A percentile compares a stretch with the other conserved stretches of the same genome.
Conservation (phyloP, 441 rosid genomes). For the Arabidopsis hybrid region DNA sequence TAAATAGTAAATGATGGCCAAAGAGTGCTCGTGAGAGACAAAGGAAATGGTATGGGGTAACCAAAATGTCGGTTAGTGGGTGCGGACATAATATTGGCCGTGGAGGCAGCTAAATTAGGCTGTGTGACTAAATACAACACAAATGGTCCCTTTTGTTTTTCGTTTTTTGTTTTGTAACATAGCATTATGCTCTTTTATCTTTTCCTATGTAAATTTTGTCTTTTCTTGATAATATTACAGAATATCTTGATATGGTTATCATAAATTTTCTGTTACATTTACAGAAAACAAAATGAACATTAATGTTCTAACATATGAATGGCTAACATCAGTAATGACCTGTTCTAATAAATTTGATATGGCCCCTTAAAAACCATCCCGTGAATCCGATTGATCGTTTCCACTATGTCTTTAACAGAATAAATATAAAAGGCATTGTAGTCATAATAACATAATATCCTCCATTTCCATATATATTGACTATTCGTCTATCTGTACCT, state of each 20-base stretch:
- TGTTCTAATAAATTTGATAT: constrained; percentile 23
- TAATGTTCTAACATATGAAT: constrained; percentile 16
- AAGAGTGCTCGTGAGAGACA: constrained; percentile 27
- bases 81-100: constrained; percentile 28
- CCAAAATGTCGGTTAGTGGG: constrained; percentile 33
- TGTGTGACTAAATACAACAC: constrained; percentile 34
- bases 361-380: constrained; percentile 33
- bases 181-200: constrained; percentile 26
- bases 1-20: constrained; percentile 15
- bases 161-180: constrained; percentile 10
- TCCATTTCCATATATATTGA: constrained; percentile 33
- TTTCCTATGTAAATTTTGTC: neutral
- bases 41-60: constrained; percentile 17
- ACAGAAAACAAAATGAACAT: constrained; percentile 3
- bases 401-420: constrained; percentile 3
- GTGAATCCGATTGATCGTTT: constrained; percentile 36
- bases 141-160: constrained; percentile 31
- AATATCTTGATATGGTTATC: constrained; percentile 14
- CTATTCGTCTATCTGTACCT: constrained; percentile 28
- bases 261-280: neutral
- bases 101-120: constrained; percentile 20
- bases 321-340: constrained; percentile 27
- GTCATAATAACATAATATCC: constrained; percentile 11
- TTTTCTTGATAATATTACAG: neutral
- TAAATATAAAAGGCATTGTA: neutral